phyloP scores from a whole-genome alignment of 768 basidiomycete genomes.

The Fomitopsis serialis region DNA sequence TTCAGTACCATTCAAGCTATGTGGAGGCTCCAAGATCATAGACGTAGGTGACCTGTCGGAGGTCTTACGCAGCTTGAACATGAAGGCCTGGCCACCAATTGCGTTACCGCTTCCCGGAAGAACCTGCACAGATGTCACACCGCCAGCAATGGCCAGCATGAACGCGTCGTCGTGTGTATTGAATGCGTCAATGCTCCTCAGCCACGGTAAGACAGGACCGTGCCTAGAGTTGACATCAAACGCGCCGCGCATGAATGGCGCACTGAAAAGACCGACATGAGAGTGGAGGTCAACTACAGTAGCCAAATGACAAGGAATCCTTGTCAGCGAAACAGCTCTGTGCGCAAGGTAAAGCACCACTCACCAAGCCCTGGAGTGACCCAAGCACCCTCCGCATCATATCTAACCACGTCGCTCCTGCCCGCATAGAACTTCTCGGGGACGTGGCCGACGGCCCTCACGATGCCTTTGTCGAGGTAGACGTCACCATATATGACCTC shows the following conservation, averaged over 20 bases:
- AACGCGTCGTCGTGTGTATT: conserved; percentile 82
- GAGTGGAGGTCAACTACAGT: conserved; percentile 47
- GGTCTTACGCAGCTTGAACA: conserved; percentile 83
- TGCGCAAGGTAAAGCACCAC: no score
- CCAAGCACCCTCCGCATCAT: conserved; percentile 61
- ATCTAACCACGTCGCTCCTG: conserved; percentile 38
- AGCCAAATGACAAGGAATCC: no score
- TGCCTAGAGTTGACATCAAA: conserved; percentile 51
- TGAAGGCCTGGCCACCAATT: conserved; percentile 87
- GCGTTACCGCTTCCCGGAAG: conserved; percentile 74
- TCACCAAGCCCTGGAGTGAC: conserved; percentile 61
- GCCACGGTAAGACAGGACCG: conserved; percentile 69
- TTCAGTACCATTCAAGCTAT: conserved; percentile 45
- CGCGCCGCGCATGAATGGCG: conserved; percentile 46
- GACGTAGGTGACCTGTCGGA: conserved; percentile 69
- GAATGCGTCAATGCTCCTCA: conserved; percentile 79
- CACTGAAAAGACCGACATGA: conserved; percentile 68
- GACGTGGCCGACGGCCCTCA: conserved; percentile 54
- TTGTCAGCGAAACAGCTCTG: no score
- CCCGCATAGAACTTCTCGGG: conserved; percentile 29
- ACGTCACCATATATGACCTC: conserved; percentile 57
- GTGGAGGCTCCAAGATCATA: conserved; percentile 83
- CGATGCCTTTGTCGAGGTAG: conserved; percentile 59
- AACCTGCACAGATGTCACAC: conserved; percentile 81
- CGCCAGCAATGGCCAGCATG: conserved; percentile 73